Percentiles rank a stretch among this genome's conserved stretches.
Evolutionary conservation across 768 basidiomycete species (phyloP).

Genomic region (Tylopilus plumbeoviolaceoides): DNA sequence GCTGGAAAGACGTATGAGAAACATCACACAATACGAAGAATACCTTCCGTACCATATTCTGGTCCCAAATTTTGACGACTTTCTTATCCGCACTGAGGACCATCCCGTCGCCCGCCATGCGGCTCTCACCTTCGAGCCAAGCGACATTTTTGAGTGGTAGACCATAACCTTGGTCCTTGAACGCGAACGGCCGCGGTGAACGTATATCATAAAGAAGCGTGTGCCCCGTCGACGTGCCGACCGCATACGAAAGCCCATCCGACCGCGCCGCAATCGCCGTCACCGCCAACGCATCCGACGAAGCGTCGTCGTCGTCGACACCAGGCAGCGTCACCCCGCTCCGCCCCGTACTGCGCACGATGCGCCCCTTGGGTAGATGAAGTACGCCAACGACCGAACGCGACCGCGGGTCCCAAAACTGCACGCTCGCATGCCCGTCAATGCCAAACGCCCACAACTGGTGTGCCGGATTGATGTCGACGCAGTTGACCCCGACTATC

Average conservation of each 20-base stretch:
- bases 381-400: constrained; percentile 70
- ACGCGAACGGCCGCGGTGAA: constrained; percentile 72
- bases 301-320: constrained; percentile 30
- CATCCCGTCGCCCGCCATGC: constrained; percentile 84
- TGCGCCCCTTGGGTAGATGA: constrained; percentile 49
- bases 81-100: constrained; percentile 93
- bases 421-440: constrained; percentile 81
- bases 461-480: constrained; percentile 93
- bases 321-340: constrained; percentile 30
- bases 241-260: constrained; percentile 90
- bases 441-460: constrained; percentile 86
- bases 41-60: constrained; percentile 57
- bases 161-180: constrained; percentile 97
- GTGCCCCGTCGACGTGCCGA: constrained; percentile 94
- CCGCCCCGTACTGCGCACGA: constrained; percentile 41
- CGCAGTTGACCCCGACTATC: constrained; percentile 80
- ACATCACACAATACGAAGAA: neutral
- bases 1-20: constrained; percentile 41
- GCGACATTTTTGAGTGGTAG: constrained; percentile 77
- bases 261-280: constrained; percentile 81
- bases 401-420: constrained; percentile 96
- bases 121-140: constrained; percentile 87
- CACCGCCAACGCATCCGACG: constrained; percentile 43
- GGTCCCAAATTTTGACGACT: constrained; percentile 97
- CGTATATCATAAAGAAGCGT: constrained; percentile 94